phyloP scores from a whole-genome alignment of 1,284 basidiomycete species.

The Sporisorium graminicola region DNA sequence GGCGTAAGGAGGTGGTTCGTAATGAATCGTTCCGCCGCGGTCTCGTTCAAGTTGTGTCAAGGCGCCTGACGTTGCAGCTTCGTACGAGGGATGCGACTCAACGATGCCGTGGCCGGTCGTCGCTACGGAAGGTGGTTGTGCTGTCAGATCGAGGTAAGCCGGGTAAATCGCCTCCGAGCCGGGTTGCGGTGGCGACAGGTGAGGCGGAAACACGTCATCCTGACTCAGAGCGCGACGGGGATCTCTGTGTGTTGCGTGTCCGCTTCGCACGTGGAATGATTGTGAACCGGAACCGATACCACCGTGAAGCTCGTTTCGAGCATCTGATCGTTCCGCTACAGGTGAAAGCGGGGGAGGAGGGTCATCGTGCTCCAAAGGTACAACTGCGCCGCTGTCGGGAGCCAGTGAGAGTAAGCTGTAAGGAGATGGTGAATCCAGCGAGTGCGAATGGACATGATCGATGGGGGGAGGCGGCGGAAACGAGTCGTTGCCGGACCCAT shows the following conservation, averaged over 20 bases:
- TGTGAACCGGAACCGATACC: neutral
- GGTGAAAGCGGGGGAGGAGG: slow-evolving; percentile 33
- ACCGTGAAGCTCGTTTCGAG: neutral
- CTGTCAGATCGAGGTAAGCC: slow-evolving; percentile 1
- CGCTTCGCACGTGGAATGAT: slow-evolving; percentile 3
- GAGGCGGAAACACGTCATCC: neutral
- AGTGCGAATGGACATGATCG: slow-evolving; percentile 4
- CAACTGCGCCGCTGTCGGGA: neutral
- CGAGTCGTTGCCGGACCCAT: neutral
- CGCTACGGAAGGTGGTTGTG: slow-evolving; percentile 3
- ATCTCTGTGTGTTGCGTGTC: neutral
- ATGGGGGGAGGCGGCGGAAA: slow-evolving; percentile 40
- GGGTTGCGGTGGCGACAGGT: neutral
- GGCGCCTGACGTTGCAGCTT: slow-evolving; percentile 25
- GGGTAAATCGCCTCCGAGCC: neutral
- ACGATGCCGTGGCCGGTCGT: neutral
- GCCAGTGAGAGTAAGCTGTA: slow-evolving; percentile 8
- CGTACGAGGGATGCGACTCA: slow-evolving; percentile 34
- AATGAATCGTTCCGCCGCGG: neutral
- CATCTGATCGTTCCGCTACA: slow-evolving; percentile 3
- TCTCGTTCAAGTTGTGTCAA: neutral
- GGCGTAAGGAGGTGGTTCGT: slow-evolving; percentile 45
- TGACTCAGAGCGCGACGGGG: neutral
- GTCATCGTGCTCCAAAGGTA: slow-evolving; percentile 10
- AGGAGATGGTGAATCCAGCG: neutral